Evolutionary conservation across 331 rosid species (phyloP).

Genomic region (Prunus yedoensis): DNA sequence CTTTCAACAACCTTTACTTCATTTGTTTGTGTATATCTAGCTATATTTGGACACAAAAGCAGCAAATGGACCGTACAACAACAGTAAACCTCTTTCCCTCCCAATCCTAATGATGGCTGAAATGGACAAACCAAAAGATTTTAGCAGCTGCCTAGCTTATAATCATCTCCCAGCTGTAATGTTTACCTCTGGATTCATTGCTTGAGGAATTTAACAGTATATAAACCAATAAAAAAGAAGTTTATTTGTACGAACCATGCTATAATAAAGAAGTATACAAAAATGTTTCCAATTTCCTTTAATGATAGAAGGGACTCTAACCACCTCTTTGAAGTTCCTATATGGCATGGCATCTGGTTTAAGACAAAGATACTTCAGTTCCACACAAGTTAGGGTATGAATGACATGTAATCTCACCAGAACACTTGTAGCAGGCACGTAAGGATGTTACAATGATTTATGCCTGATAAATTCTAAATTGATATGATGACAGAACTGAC

Average conservation of each 20-base stretch:
- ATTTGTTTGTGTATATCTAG: neutral
- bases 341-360: neutral
- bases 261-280: too few relatives aligned
- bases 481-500: conserved; percentile 15
- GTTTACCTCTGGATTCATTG: neutral
- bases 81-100: neutral
- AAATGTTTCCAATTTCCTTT: neutral
- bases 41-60: neutral
- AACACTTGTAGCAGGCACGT: neutral
- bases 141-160: neutral
- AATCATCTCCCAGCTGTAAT: neutral
- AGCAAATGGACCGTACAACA: neutral
- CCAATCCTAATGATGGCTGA: neutral
- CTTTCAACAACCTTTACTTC: neutral
- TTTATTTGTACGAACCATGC: neutral
- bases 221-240: too few relatives aligned
- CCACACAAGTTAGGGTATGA: neutral
- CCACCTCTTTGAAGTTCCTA: neutral
- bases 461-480: conserved; percentile 6
- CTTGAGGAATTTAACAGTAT: too few relatives aligned
- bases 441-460: neutral
- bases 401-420: neutral
- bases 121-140: neutral
- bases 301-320: neutral
- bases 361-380: neutral